Evolutionary conservation across 768 basidiomycete species (phyloP), one percentile per base, ranked within the genome.

Genomic region (Tricholoma hemisulphureum): DNA sequence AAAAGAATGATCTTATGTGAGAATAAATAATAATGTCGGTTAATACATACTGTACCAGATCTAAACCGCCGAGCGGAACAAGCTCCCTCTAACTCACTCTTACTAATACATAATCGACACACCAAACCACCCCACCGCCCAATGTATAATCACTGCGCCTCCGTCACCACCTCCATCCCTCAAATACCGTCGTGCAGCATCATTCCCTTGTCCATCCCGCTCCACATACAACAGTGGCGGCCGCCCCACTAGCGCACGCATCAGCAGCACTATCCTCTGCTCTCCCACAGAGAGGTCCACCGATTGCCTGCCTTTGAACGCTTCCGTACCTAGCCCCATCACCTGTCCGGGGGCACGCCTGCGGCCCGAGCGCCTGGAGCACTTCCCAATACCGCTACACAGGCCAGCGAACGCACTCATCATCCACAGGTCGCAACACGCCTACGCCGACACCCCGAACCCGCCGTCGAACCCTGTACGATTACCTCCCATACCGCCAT

Each of bases 401-500:
- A 53, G 81, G 59, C 80, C 79, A 72, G 56, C 63, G 55, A 23
- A 77, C 53, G 6, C 63, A 60, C 5, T 71, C 76, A 10, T 69
- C 69, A 3, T 63, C 65, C 3, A 81, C 60, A 28, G 34, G 61
- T 3, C 73, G 75, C 20, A 77, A 73, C 2, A 77, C 66, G 24
- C 80, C 80, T 1, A 75, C 68, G 3, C 86, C 82, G 16, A 86
- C 82, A 23, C 81, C 66, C 31, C 76, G 72, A 89, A 98, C 10
- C 83, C 83, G n/a, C 92, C 92, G 39, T 91, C 87, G 64, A 94
- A 98, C 1, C 95, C 96, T 0, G 94, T 93, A 0, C 91, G 41
- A 98, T 75, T 1, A 86, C 91, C 58, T 96, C 88, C 78, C 84
- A 84, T 0, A 92, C 91, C 21, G 75, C 79, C 75, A 91, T 83